Conservation (phyloP, 371 early-diverging fungal species). For the Catenaria anguillulae region DNA sequence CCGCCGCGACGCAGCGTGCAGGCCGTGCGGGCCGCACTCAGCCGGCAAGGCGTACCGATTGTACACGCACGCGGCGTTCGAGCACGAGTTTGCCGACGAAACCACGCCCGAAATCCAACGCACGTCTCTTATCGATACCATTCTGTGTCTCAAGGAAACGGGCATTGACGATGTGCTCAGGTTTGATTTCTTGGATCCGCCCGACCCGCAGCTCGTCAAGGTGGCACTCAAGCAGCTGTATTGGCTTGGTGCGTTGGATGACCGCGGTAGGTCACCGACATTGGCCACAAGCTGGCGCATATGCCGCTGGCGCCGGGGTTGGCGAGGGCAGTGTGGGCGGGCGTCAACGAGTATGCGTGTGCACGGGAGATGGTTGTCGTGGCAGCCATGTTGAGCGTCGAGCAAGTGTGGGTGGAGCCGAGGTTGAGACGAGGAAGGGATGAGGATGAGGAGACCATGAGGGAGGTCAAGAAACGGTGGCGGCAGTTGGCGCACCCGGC, state of each 20-base stretch:
- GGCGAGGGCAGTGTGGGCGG: constrained; percentile 26
- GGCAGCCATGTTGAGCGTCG: constrained; percentile 29
- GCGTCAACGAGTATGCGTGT: constrained; percentile 24
- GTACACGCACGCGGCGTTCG: constrained; percentile 38
- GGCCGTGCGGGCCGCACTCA: constrained; percentile 48
- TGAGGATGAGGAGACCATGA: constrained; percentile 9
- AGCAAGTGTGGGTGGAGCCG: constrained; percentile 23
- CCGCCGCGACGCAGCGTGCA: constrained; percentile 48
- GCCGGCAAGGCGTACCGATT: constrained; percentile 47
- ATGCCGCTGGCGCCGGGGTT: constrained; percentile 38
- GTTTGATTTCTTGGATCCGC: constrained; percentile 48
- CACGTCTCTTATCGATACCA: constrained; percentile 27
- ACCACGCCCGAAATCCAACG: constrained; percentile 44
- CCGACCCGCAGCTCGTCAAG: constrained; percentile 22
- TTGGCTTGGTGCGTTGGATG: constrained; percentile 33
- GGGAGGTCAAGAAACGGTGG: constrained; percentile 17
- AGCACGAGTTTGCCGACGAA: constrained; percentile 20
- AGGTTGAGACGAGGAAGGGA: constrained; percentile 19
- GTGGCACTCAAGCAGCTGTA: constrained; percentile 30
- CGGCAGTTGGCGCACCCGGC: constrained; percentile 11
- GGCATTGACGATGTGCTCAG: constrained; percentile 33
- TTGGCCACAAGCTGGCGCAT: constrained; percentile 34
- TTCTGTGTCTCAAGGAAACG: constrained; percentile 32
- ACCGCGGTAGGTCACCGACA: constrained; percentile 29
- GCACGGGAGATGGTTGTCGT: constrained; percentile 26